These are phyloP conservation scores for Geotrichum europaeum DNA, from an alignment of 1,139 yeast species.

Conservation along the genomic window DNA sequence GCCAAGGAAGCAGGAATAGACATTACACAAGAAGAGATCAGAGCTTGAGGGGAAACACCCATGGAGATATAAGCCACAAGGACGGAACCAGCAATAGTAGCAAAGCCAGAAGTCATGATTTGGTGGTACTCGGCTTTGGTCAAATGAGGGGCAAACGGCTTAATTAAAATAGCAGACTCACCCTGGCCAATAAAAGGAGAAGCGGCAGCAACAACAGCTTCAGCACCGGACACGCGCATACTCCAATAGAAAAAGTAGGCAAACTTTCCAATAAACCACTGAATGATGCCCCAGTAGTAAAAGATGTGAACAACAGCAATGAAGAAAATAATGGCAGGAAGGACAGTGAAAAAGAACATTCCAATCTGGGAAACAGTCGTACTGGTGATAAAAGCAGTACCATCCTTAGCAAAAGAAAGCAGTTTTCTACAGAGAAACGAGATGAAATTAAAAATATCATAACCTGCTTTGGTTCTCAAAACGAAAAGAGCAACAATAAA, in stretches of 20 bases:
- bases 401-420: slow-evolving; percentile 55
- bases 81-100: slow-evolving; percentile 63
- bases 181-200: slow-evolving; percentile 68
- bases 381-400: slow-evolving; percentile 55
- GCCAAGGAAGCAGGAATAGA: slow-evolving; percentile 65
- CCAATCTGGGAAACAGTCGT: slow-evolving; percentile 6
- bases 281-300: slow-evolving; percentile 56
- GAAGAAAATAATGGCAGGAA: slow-evolving; percentile 60
- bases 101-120: slow-evolving; percentile 61
- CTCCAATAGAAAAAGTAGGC: slow-evolving; percentile 60
- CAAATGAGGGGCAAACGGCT: slow-evolving; percentile 55
- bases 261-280: slow-evolving; percentile 57
- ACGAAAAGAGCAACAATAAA: slow-evolving; percentile 58
- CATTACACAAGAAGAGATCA: slow-evolving; percentile 65
- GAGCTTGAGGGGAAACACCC: slow-evolving; percentile 60
- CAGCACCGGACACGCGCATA: slow-evolving; percentile 58
- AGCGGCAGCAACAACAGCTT: slow-evolving; percentile 63
- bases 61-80: slow-evolving; percentile 59
- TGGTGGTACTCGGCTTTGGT: slow-evolving; percentile 62
- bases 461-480: slow-evolving; percentile 55
- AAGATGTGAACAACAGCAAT: slow-evolving; percentile 58
- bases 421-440: slow-evolving; percentile 55
- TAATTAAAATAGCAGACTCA: slow-evolving; percentile 58
- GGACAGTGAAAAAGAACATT: slow-evolving; percentile 50
- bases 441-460: slow-evolving; percentile 58